Evolutionary conservation across 1,284 basidiomycete species (phyloP), one percentile per base, ranked within the genome.

Genomic region (Chiua sp.): DNA sequence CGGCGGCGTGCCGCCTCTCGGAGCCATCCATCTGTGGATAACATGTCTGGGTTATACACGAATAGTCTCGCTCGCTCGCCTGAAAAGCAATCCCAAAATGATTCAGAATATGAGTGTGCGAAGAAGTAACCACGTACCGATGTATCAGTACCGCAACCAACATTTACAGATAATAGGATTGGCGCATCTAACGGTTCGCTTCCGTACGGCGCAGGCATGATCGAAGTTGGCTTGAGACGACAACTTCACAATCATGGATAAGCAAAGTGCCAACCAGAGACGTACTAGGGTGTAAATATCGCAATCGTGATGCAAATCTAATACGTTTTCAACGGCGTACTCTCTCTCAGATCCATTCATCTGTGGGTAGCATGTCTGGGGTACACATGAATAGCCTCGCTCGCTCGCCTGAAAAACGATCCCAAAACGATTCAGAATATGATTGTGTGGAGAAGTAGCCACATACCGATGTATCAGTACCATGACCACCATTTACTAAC

Each of bases 141-240:
- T n/a, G 18, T 4, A n/a, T n/a, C 18, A 42, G n/a, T 22, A 44
- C 42, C n/a, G 42, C 42, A n/a, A 10, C 42, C 11, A n/a, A 20
- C 22, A 18, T 22, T 26, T 6, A 3, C 6, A 7, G 15, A 12
- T 5, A 8, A 7, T 3, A 16, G 13, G 20, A 48, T 51, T 2
- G 69, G 23, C 0, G 67, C 67, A 2, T 53, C 1, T 0, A 18
- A 44, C 11, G 69, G 1, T 5, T 66, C 20, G 1, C 56, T 64
- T 11, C 0, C 2, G 7, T 65, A 68, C 1, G 13, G 15, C 51
- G 18, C 8, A 0, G 37, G n/a, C n/a, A n/a, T n/a, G n/a, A n/a
- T n/a, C n/a, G n/a, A n/a, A n/a, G n/a, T n/a, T n/a, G n/a, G n/a
- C n/a, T n/a, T n/a, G n/a, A n/a, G n/a, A n/a, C n/a, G n/a, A n/a